Evolutionary conservation across 768 basidiomycete species (phyloP).

Genomic region (Lentinula edodes): DNA sequence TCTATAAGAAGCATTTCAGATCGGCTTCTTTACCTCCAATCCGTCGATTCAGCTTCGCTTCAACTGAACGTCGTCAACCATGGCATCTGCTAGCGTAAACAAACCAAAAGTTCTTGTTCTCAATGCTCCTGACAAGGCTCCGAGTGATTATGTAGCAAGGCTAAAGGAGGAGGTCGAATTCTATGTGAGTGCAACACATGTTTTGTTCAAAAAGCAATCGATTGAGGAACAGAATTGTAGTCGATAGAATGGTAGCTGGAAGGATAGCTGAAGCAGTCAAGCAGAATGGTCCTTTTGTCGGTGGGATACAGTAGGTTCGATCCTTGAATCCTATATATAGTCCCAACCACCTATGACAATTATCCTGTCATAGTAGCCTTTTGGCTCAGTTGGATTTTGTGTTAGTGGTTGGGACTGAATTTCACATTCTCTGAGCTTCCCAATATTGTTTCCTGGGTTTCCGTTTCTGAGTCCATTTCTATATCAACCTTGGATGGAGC

Average conservation of each 20-base stretch:
- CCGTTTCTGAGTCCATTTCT: too few relatives aligned
- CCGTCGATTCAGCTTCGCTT: not conserved
- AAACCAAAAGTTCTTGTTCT: conserved; percentile 5
- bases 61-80: not conserved
- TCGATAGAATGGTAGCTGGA: not conserved
- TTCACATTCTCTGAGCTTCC: too few relatives aligned
- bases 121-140: not conserved
- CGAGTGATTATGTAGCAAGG: not conserved
- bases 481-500: too few relatives aligned
- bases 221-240: not conserved
- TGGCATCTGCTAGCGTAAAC: not conserved
- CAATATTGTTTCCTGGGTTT: too few relatives aligned
- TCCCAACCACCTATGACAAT: too few relatives aligned
- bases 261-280: conserved; percentile 1
- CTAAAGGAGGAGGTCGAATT: conserved; percentile 3
- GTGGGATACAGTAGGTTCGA: not conserved
- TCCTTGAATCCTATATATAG: too few relatives aligned
- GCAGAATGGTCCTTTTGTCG: conserved; percentile 1
- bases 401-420: too few relatives aligned
- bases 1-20: not conserved
- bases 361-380: too few relatives aligned
- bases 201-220: not conserved
- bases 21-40: not conserved
- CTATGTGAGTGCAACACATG: not conserved
- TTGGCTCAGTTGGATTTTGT: too few relatives aligned